Evolutionary conservation across 1,284 basidiomycete species (phyloP).

Genomic region (Ustilago crameri): DNA sequence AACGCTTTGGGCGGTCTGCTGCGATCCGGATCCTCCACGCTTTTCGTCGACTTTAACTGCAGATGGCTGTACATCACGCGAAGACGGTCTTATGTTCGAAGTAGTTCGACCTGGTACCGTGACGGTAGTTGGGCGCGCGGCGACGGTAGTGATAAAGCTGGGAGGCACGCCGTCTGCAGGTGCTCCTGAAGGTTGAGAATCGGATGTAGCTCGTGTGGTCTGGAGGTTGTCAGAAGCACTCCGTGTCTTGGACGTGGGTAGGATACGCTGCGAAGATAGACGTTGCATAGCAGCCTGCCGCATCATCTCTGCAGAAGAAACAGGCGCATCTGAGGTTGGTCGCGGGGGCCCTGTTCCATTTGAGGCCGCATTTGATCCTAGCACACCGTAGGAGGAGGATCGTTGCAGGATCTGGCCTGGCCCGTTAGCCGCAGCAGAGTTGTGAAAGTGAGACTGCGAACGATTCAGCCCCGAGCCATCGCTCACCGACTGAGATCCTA

Average conservation of each 20-base stretch:
- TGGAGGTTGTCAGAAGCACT: slow-evolving; percentile 22
- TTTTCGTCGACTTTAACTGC: not conserved
- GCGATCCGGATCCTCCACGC: not conserved
- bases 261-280: slow-evolving; percentile 38
- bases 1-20: not conserved
- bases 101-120: slow-evolving; percentile 18
- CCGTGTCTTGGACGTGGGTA: slow-evolving; percentile 7
- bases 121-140: slow-evolving; percentile 1
- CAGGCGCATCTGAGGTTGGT: slow-evolving; percentile 1
- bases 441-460: slow-evolving; percentile 25
- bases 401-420: slow-evolving; percentile 8
- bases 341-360: not conserved
- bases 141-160: not conserved
- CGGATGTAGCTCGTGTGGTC: slow-evolving; percentile 3
- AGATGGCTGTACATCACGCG: not conserved
- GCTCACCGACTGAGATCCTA: not conserved
- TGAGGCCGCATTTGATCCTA: slow-evolving; percentile 2
- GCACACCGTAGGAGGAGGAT: slow-evolving; percentile 13
- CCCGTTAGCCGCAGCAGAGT: slow-evolving; percentile 1
- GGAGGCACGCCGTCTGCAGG: not conserved
- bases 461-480: slow-evolving; percentile 13
- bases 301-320: slow-evolving; percentile 25
- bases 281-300: slow-evolving; percentile 47
- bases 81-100: slow-evolving; percentile 3
- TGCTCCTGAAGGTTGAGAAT: slow-evolving; percentile 3